These are phyloP conservation scores for Boletus holoroseus DNA, from an alignment of 1,284 basidiomycete genomes.

Conservation along the genomic window DNA sequence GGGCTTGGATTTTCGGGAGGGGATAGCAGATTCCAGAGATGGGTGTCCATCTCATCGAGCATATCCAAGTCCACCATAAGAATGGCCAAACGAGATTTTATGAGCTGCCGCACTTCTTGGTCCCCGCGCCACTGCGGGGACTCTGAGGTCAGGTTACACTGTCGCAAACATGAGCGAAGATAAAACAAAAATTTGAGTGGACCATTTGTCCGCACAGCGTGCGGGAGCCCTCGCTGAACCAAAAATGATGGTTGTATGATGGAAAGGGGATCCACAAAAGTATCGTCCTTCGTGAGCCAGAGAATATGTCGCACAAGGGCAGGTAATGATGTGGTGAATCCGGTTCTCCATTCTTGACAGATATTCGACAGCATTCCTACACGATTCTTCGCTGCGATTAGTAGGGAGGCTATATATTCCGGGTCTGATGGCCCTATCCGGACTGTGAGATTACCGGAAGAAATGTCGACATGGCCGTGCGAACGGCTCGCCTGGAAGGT, in stretches of 20 bases:
- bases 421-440: constrained; percentile 44
- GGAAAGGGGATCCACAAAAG: constrained; percentile 66
- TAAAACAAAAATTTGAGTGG: constrained; percentile 69
- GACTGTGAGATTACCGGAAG: constrained; percentile 29
- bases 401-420: constrained; percentile 39
- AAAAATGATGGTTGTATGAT: constrained; percentile 76
- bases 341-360: constrained; percentile 27
- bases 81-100: constrained; percentile 38
- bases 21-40: constrained; percentile 33
- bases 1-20: constrained; percentile 9
- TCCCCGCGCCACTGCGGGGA: constrained; percentile 12
- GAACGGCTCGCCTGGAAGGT: constrained; percentile 25
- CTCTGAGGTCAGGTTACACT: constrained; percentile 9
- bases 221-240: constrained; percentile 65
- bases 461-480: constrained; percentile 25
- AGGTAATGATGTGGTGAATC: constrained; percentile 30
- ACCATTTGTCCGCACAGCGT: constrained; percentile 56
- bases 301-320: constrained; percentile 46
- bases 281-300: constrained; percentile 41
- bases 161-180: constrained; percentile 53
- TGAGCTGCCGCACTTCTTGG: constrained; percentile 27
- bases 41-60: constrained; percentile 30
- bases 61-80: constrained; percentile 45
- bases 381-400: constrained; percentile 32
- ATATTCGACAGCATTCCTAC: constrained; percentile 23